Conservation (phyloP, 768 basidiomycete genomes). For the Suillus decipiens region DNA sequence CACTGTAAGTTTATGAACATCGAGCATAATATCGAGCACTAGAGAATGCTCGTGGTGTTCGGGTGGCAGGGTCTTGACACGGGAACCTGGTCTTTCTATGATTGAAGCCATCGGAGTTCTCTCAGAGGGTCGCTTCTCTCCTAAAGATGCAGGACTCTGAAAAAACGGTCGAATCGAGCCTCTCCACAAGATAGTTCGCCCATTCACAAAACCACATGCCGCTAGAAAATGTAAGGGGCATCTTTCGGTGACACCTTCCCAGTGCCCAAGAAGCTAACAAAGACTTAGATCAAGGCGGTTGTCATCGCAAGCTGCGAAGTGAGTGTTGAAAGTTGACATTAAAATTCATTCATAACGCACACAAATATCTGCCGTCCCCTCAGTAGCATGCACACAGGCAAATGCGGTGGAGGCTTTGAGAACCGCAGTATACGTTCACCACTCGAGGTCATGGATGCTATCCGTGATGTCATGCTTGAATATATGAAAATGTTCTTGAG, state of each 20-base stretch:
- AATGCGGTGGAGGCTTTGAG: constrained; percentile 71
- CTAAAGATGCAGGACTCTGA: constrained; percentile 78
- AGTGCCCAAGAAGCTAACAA: constrained; percentile 58
- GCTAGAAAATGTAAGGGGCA: constrained; percentile 67
- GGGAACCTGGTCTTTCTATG: constrained; percentile 69
- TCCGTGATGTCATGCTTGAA: constrained; percentile 57
- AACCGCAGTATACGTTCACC: constrained; percentile 73
- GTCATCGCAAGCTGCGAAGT: constrained; percentile 59
- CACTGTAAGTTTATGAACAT: constrained; percentile 46
- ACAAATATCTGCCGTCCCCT: constrained; percentile 67
- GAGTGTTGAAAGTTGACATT: constrained; percentile 63
- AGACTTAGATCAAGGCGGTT: constrained; percentile 59
- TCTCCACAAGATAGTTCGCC: constrained; percentile 70
- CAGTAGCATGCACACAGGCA: constrained; percentile 70
- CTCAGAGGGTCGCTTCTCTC: constrained; percentile 76
- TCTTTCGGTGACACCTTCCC: constrained; percentile 54
- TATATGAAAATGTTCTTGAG: constrained; percentile 75
- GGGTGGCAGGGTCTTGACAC: constrained; percentile 60
- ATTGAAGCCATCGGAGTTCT: constrained; percentile 77
- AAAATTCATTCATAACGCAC: constrained; percentile 74
- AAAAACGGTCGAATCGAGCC: constrained; percentile 72
- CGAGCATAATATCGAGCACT: not conserved
- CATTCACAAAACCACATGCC: constrained; percentile 70
- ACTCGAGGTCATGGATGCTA: constrained; percentile 52
- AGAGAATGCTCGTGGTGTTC: not conserved